These are phyloP conservation scores for Tricholoma saponaceum DNA, from an alignment of 768 basidiomycete species.

Conservation along the genomic window DNA sequence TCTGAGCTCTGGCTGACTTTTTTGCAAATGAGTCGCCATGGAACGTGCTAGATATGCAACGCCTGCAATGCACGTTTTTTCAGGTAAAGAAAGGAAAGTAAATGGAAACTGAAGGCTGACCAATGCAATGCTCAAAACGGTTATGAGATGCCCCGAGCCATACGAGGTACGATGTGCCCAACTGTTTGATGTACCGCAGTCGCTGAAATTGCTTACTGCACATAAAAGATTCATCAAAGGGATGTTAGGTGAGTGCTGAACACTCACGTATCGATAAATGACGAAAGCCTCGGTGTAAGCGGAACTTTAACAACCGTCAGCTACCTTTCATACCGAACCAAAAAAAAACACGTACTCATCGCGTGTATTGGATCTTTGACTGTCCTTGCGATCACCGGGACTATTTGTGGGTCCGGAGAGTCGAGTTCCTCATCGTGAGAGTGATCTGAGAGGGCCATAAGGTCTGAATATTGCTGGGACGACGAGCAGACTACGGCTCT, in stretches of 20 bases:
- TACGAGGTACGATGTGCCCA: slow-evolving; percentile 72
- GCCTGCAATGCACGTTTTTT: slow-evolving; percentile 36
- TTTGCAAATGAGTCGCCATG: slow-evolving; percentile 55
- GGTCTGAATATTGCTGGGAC: neutral
- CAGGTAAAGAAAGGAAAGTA: neutral
- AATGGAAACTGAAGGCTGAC: slow-evolving; percentile 29
- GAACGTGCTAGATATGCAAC: slow-evolving; percentile 69
- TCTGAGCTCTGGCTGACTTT: slow-evolving; percentile 53
- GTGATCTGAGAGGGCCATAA: neutral
- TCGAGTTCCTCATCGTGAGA: neutral
- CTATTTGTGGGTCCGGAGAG: neutral
- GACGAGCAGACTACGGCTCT: neutral
- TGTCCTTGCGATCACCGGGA: neutral
- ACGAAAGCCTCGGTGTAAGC: slow-evolving; percentile 28
- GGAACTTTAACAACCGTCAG: slow-evolving; percentile 27
- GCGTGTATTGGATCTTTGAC: slow-evolving; percentile 30
- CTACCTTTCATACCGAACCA: slow-evolving; percentile 5
- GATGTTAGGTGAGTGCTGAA: neutral
- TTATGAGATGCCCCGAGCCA: slow-evolving; percentile 80
- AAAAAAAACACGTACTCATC: slow-evolving; percentile 28
- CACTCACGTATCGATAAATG: slow-evolving; percentile 68
- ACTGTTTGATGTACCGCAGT: slow-evolving; percentile 72
- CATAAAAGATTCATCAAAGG: slow-evolving; percentile 3
- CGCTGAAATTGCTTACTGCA: slow-evolving; percentile 72
- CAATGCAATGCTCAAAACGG: slow-evolving; percentile 82